A percentile compares a stretch with the other conserved stretches of the same genome.
Evolutionary conservation across 257 asterid species (phyloP).

Genomic region (Solanum lignicaule): DNA sequence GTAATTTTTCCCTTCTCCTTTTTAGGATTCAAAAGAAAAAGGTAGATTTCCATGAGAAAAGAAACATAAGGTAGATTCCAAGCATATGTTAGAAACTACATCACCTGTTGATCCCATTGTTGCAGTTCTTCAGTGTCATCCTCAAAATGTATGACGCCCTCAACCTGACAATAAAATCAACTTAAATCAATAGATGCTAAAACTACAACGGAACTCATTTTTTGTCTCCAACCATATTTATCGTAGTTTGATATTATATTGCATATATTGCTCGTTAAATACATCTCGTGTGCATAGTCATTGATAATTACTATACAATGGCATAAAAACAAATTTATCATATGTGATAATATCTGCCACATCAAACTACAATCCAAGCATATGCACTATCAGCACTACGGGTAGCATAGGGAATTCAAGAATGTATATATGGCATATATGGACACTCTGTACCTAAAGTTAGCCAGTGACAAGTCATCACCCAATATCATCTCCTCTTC

Average conservation of each 20-base stretch:
- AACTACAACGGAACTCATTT: not conserved
- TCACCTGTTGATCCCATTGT: conserved; percentile 99
- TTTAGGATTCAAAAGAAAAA: not conserved
- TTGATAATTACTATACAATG: not conserved
- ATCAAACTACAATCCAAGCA: not conserved
- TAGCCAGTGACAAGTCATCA: not conserved
- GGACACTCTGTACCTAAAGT: not conserved
- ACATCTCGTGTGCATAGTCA: not conserved
- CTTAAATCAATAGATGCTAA: not conserved
- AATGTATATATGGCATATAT: not conserved
- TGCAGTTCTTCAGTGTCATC: conserved; percentile 92
- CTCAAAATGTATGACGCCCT: conserved; percentile 92
- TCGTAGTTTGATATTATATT: not conserved
- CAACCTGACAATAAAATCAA: conserved; percentile 44
- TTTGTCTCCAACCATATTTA: not conserved
- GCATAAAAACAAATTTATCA: not conserved
- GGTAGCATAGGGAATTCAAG: not conserved
- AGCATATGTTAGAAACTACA: not conserved
- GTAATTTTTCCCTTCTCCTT: not conserved
- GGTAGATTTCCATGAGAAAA: not conserved
- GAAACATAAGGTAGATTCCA: not conserved
- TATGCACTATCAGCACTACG: not conserved
- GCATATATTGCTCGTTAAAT: not conserved
- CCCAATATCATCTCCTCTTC: not conserved
- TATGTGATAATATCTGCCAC: not conserved